Evolutionary conservation across 2,329 filamentous ascomycete species (phyloP).

Genomic region (Verticillium zaregamsianum): DNA sequence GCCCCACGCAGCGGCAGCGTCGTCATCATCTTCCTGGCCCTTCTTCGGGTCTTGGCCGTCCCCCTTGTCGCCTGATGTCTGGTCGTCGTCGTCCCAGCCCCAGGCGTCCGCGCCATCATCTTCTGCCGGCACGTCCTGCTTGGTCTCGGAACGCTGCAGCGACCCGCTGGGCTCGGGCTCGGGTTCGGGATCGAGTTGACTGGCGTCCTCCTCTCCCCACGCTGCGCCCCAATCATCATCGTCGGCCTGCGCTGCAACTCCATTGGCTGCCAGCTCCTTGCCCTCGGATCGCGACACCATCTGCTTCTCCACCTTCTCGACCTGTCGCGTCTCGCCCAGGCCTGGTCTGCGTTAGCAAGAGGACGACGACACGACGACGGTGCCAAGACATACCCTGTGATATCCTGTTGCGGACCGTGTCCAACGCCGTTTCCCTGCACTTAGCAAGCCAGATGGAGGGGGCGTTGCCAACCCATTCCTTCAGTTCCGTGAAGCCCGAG

Average conservation of each 20-base stretch:
- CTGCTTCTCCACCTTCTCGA: constrained; percentile 83
- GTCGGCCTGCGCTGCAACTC: constrained; percentile 33
- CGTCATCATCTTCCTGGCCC: constrained; percentile 36
- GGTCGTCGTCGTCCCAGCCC: constrained; percentile 77
- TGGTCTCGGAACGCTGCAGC: constrained; percentile 15
- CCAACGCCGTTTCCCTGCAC: constrained; percentile 74
- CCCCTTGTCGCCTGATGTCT: constrained; percentile 25
- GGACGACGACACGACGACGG: neutral
- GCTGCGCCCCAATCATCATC: constrained; percentile 70
- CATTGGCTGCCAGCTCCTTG: constrained; percentile 56
- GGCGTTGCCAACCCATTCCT: constrained; percentile 76
- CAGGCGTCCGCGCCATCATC: constrained; percentile 63
- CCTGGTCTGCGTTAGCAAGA: constrained; percentile 9
- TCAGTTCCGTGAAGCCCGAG: constrained; percentile 57
- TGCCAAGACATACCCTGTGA: constrained; percentile 42
- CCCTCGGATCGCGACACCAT: constrained; percentile 66
- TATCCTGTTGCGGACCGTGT: constrained; percentile 67
- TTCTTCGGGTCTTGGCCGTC: constrained; percentile 14
- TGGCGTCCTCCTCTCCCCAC: constrained; percentile 69
- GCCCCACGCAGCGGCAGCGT: constrained; percentile 69
- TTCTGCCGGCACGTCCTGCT: constrained; percentile 16
- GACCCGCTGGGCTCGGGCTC: neutral
- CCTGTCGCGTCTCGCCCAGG: constrained; percentile 61
- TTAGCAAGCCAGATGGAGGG: constrained; percentile 83
- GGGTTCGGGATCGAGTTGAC: constrained; percentile 12